Evolutionary conservation across 2,329 filamentous ascomycete species (phyloP).

Genomic region (Penicillium fuscoglaucum): DNA sequence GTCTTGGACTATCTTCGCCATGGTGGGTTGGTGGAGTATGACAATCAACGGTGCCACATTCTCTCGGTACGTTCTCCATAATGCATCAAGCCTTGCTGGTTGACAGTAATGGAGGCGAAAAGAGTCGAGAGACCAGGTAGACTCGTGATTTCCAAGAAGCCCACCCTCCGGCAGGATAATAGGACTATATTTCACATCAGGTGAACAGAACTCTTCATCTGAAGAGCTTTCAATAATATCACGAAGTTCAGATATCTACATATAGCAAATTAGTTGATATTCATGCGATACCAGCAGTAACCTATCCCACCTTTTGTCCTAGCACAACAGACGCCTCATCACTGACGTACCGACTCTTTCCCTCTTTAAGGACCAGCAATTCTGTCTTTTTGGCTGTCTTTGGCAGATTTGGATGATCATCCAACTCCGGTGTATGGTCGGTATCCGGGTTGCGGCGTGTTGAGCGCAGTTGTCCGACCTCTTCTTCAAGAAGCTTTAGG

Average conservation of each 20-base stretch:
- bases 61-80: constrained; percentile 16
- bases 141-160: background rate
- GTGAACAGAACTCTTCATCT: background rate
- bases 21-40: constrained; percentile 16
- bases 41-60: constrained; percentile 26
- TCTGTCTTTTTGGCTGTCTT: background rate
- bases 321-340: constrained; percentile 21
- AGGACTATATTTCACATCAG: background rate
- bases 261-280: background rate
- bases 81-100: background rate
- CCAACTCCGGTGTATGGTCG: background rate
- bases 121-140: background rate
- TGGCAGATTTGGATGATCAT: background rate
- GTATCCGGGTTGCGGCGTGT: background rate
- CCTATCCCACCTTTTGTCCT: constrained; percentile 15
- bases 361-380: constrained; percentile 6
- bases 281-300: background rate
- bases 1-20: constrained; percentile 7
- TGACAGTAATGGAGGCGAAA: background rate
- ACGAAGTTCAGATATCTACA: background rate
- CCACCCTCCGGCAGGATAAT: background rate
- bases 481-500: constrained; percentile 20
- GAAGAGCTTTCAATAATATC: background rate
- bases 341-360: constrained; percentile 18
- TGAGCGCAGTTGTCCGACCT: constrained; percentile 18